phyloP scores from a whole-genome alignment of 2,329 filamentous ascomycete species.

The Grosmannia serpens region DNA sequence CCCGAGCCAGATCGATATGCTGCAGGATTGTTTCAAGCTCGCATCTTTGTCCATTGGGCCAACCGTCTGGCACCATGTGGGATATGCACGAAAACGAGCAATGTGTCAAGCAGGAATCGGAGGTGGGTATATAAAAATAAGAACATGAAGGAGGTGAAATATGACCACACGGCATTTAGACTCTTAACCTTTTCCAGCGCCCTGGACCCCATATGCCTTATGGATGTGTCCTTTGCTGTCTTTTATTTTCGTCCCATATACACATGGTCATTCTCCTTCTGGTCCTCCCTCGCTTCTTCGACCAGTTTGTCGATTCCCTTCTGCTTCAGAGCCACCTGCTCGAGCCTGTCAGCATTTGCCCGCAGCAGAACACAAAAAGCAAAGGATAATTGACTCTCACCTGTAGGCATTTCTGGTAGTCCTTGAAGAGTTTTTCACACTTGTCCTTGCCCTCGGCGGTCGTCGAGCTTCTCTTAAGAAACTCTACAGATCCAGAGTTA shows the following conservation, averaged over 20 bases:
- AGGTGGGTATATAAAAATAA: neutral
- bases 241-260: slow-evolving; percentile 29
- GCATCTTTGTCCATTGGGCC: neutral
- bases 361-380: neutral
- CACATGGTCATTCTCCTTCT: slow-evolving; percentile 72
- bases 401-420: slow-evolving; percentile 77
- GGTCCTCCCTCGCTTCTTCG: slow-evolving; percentile 80
- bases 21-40: neutral
- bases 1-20: neutral
- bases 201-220: neutral
- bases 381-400: slow-evolving; percentile 35
- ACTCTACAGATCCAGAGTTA: slow-evolving; percentile 51
- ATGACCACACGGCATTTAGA: neutral
- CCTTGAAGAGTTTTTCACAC: slow-evolving; percentile 73
- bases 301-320: slow-evolving; percentile 88
- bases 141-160: neutral
- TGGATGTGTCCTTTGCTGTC: neutral
- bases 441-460: slow-evolving; percentile 57
- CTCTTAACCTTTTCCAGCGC: neutral
- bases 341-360: neutral
- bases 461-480: slow-evolving; percentile 72
- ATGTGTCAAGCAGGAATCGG: neutral
- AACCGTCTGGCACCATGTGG: neutral
- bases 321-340: slow-evolving; percentile 71
- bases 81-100: neutral